A percentile compares a stretch with the other conserved stretches of the same genome.
phyloP scores from a whole-genome alignment of 1,139 yeast genomes.

The Hemisphaericaspora subhashii region DNA sequence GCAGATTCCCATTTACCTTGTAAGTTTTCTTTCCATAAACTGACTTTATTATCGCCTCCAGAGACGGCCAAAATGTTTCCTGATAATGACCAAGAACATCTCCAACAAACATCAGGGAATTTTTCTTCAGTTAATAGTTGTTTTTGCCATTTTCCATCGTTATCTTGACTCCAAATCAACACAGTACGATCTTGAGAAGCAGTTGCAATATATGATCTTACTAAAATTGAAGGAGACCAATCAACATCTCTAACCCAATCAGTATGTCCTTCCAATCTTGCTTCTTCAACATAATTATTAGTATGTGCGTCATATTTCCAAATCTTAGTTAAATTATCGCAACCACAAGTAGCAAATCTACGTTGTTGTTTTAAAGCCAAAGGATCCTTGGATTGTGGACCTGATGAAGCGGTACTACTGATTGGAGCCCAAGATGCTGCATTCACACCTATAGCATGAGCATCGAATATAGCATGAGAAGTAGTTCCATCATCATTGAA shows the following conservation, averaged over 20 bases:
- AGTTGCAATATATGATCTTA: constrained; percentile 91
- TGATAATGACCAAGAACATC: constrained; percentile 95
- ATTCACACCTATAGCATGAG: constrained; percentile 92
- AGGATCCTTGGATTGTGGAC: constrained; percentile 30
- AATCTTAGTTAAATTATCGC: constrained; percentile 88
- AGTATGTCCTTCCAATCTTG: constrained; percentile 80
- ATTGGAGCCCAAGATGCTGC: constrained; percentile 96
- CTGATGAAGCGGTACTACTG: constrained; percentile 34
- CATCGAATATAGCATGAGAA: constrained; percentile 62
- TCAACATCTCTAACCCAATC: constrained; percentile 99
- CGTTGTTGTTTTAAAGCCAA: constrained; percentile 31
- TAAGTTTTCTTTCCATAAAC: constrained; percentile 93
- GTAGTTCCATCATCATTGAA: constrained; percentile 89
- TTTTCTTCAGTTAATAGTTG: constrained; percentile 71
- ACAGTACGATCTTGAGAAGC: constrained; percentile 97
- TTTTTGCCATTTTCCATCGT: constrained; percentile 76
- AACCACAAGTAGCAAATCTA: constrained; percentile 91
- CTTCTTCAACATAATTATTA: constrained; percentile 69
- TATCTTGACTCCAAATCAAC: constrained; percentile 84
- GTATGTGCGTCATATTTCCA: constrained; percentile 71
- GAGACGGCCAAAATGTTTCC: constrained; percentile 95
- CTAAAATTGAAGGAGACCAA: constrained; percentile 91
- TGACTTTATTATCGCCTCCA: constrained; percentile 94
- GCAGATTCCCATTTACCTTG: constrained; percentile 97
- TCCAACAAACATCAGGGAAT: constrained; percentile 97